Evolutionary conservation across 2,329 filamentous ascomycete species (phyloP).

Genomic region (Ophiosphaerella herpotricha): DNA sequence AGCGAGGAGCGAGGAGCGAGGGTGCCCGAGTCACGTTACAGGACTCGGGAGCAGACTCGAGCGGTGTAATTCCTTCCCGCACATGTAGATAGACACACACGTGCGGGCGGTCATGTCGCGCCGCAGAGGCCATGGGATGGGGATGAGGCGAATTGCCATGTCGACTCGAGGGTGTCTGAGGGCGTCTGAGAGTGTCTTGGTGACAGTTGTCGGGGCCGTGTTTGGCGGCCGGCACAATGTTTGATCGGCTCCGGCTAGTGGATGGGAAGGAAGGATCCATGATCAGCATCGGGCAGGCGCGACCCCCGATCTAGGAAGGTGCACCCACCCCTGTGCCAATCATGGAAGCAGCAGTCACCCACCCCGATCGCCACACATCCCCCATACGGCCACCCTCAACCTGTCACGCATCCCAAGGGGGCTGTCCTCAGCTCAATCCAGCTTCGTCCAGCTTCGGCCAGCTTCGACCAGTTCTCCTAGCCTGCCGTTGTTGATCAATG

Average conservation of each 20-base stretch:
- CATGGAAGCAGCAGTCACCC: constrained; percentile 17
- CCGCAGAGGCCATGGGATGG: too few species aligned
- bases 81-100: too few species aligned
- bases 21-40: background rate
- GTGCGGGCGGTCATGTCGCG: too few species aligned
- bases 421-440: background rate
- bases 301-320: constrained; percentile 23
- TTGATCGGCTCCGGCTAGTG: constrained; percentile 40
- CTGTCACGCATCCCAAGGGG: constrained; percentile 2
- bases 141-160: too few species aligned
- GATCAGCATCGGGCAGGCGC: constrained; percentile 25
- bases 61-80: too few species aligned
- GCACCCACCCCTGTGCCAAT: constrained; percentile 39
- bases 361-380: constrained; percentile 11
- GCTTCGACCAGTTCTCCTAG: too few species aligned
- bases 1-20: constrained; percentile 8
- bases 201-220: constrained; percentile 6
- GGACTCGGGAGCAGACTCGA: too few species aligned
- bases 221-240: constrained; percentile 22
- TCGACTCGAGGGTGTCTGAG: too few species aligned
- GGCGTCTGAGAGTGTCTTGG: too few species aligned
- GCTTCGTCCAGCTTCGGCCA: background rate
- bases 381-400: constrained; percentile 23
- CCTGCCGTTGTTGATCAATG: too few species aligned
- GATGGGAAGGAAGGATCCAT: constrained; percentile 7